Evolutionary conservation across 345 rosid genomes (phyloP), one percentile per base, ranked within the genome.

Genomic region (Eucalyptus viminalis): DNA sequence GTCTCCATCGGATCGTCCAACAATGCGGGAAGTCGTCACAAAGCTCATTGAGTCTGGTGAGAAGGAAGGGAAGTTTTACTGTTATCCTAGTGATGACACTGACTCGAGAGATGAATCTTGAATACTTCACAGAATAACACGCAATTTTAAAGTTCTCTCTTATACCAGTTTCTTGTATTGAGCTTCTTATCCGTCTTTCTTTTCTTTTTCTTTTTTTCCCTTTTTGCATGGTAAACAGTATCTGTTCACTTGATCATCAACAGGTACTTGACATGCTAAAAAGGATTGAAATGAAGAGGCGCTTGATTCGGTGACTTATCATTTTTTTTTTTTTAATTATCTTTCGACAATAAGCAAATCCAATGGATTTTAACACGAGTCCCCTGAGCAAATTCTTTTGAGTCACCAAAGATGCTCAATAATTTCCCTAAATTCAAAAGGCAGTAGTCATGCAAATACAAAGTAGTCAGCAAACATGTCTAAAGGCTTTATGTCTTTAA

Each of bases 11-110:
- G 96, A 94, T 19, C 92, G 99, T 8, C 97, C 95, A 56, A 90
- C 94, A 14, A 97, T 96, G 98, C 92, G 97, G 58, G 94, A 94
- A 92, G 98, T 95, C 90, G 98, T 96, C 80, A 87, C 87, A 72
- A 94, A 95, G 98, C 98, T 97, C 44, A 89, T 91, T 2, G 98
- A 96, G 93, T 95, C 98, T 15, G 89, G 90, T 34, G 89, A 91
- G 92, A 92, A 90, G 11, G 92, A 89, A 91, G 92, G 91, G 58
- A 92, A 86, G 37, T 85, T 88, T 11, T 88, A 93, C 87, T 87
- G 89, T 81, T 88, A 91, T 34, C 88, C 89, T 14, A 56, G 40
- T 49, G 88, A 88, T 60, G 90, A 90, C 56, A 65, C 88, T 8
- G 90, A 89, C 65, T 86, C 88, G 50, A 87, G 24, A 86, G 65